Evolutionary conservation across 495 filamentous ascomycete species (phyloP), one percentile per base, ranked within the genome.

Genomic region (Neurospora intermedia): DNA sequence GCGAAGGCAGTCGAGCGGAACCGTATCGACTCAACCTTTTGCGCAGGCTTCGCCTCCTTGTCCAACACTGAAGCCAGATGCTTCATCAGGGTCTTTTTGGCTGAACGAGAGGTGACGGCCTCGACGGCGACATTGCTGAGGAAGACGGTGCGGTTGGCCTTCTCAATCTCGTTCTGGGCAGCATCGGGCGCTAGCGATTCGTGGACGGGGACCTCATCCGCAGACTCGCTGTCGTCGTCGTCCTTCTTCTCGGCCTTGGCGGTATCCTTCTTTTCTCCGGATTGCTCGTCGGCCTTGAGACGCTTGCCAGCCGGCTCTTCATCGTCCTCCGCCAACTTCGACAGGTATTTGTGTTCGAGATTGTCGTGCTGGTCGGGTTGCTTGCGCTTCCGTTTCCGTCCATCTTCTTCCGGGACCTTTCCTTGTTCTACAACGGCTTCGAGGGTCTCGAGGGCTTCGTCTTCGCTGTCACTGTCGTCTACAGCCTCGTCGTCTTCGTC

Each of bases 1-100:
- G 89, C 85, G 81, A 94, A 98, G 3, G 96, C 91, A 20, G 92
- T 93, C 38, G 94, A 97, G 69, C 96, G 92, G 85, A 98, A 99
- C 16, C 96, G 92, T 72, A 99, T 84, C 3, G 93, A 96, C 75
- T 96, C 90, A 27, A 98, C 83, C 77, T 92, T 93, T 80, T 94
- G 92, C 0, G 83, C 77, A 2, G 83, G 83, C 8, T 74, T 78
- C 4, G 84, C 80, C 43, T 83, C 76, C 72, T 80, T 78, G 66
- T 86, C 81, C 48, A 89, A 77, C 71, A 86, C 78, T 9, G 87
- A 85, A 69, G 84, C 81, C 73, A 90, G 83, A 73, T 97, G 93
- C 43, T 84, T 83, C 40, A 93, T 79, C 18, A 98, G 86, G 23
- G 86, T 86, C 81, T 94, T 96, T 81, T 92, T 93, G 3, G 88